phyloP scores from a whole-genome alignment of 2,329 filamentous ascomycete genomes.

The Aspergillus amoenus region DNA sequence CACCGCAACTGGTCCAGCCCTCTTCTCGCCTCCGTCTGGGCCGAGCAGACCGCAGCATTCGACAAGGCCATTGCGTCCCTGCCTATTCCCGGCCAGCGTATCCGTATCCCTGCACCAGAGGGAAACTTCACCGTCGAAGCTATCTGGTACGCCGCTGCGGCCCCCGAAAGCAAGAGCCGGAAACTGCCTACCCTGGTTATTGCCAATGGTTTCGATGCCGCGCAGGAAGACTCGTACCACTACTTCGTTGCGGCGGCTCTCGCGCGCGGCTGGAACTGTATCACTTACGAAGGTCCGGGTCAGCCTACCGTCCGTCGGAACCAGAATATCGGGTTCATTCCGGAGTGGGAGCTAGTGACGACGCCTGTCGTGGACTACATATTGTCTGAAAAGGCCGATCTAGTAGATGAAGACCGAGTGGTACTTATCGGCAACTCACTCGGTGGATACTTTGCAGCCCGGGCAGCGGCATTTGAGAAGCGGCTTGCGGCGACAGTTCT shows the following conservation, averaged over 20 bases:
- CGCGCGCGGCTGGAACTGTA: constrained; percentile 44
- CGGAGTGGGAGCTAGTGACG: constrained; percentile 45
- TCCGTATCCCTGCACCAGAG: constrained; percentile 25
- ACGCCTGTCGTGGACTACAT: constrained; percentile 43
- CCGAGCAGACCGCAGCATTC: constrained; percentile 37
- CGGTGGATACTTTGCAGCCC: background rate
- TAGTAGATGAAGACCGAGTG: background rate
- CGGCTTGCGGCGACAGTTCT: background rate
- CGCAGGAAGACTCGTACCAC: constrained; percentile 48
- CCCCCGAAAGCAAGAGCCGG: too few relatives aligned
- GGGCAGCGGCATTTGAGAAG: background rate
- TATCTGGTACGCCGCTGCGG: background rate
- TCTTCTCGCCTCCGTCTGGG: constrained; percentile 33
- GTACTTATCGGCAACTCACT: background rate
- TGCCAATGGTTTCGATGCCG: constrained; percentile 43
- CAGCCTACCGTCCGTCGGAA: constrained; percentile 44
- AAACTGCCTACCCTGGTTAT: constrained; percentile 37
- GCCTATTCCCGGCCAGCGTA: constrained; percentile 36
- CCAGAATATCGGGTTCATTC: constrained; percentile 46
- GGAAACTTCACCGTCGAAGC: background rate
- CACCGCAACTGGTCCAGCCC: constrained; percentile 44
- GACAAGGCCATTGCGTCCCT: constrained; percentile 40
- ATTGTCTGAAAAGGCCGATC: background rate
- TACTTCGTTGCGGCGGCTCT: constrained; percentile 34
- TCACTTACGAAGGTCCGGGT: constrained; percentile 50